Evolutionary conservation across 129 eudicot genomes (phyloP).

Genomic region (Artemisia annua): DNA sequence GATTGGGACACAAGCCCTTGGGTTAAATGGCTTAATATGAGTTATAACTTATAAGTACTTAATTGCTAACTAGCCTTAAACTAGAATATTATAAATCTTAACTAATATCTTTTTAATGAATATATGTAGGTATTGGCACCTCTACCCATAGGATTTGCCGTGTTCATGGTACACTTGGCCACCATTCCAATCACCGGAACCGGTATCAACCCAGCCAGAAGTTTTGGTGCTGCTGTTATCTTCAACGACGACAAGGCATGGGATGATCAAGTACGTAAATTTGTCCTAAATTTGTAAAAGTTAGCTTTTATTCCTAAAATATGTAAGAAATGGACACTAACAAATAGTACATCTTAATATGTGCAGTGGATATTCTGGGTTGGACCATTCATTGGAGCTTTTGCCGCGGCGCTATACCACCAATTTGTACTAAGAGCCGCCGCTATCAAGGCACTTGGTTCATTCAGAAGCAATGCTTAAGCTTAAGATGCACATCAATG

Average conservation of each 20-base stretch:
- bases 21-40: background rate
- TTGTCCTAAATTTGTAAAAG: background rate
- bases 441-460: conserved; percentile 73
- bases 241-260: conserved; percentile 49
- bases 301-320: background rate
- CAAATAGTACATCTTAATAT: background rate
- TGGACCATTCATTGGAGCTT: conserved; percentile 77
- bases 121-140: conserved; percentile 58
- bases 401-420: conserved; percentile 75
- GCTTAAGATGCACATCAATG: conserved; percentile 24
- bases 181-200: conserved; percentile 67
- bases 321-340: too few species aligned
- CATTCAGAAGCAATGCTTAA: conserved; percentile 67
- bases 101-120: background rate
- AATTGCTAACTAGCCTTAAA: background rate
- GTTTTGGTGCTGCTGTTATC: conserved; percentile 66
- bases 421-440: conserved; percentile 73
- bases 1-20: too few species aligned
- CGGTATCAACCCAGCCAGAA: conserved; percentile 64
- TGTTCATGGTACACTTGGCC: conserved; percentile 72
- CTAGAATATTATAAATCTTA: background rate
- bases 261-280: conserved; percentile 53
- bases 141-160: conserved; percentile 63
- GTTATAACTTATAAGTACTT: background rate
- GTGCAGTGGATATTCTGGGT: conserved; percentile 85